phyloP scores from a whole-genome alignment of 495 filamentous ascomycete species.

The Entonaema liquescens region DNA sequence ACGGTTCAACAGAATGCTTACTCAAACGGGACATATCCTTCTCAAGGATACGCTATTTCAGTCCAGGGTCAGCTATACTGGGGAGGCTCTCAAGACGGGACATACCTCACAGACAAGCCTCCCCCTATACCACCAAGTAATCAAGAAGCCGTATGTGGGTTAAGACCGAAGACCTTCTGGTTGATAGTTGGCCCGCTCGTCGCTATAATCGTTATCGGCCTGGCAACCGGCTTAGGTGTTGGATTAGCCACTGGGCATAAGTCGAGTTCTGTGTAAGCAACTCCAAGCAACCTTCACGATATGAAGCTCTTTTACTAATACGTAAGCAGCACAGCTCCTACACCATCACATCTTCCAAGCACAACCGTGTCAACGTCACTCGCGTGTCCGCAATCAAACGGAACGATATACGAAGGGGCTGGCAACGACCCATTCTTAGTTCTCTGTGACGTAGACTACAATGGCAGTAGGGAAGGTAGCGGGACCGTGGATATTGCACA shows the following conservation, averaged over 20 bases:
- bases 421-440: slow-evolving; percentile 36
- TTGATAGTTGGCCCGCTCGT: slow-evolving; percentile 38
- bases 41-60: slow-evolving; percentile 21
- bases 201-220: slow-evolving; percentile 39
- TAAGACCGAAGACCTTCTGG: slow-evolving; percentile 39
- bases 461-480: slow-evolving; percentile 16
- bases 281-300: not conserved
- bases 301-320: not conserved
- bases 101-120: slow-evolving; percentile 3
- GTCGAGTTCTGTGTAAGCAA: slow-evolving; percentile 22
- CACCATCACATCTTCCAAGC: not conserved
- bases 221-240: slow-evolving; percentile 46
- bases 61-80: slow-evolving; percentile 9
- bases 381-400: slow-evolving; percentile 46
- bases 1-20: slow-evolving; percentile 16
- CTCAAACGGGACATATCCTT: slow-evolving; percentile 10
- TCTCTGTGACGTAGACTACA: slow-evolving; percentile 50
- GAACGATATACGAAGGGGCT: slow-evolving; percentile 42
- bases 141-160: slow-evolving; percentile 17
- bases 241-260: slow-evolving; percentile 16
- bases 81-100: slow-evolving; percentile 26
- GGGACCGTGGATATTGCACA: slow-evolving; percentile 45
- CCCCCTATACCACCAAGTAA: slow-evolving; percentile 1
- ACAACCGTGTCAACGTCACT: slow-evolving; percentile 22
- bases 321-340: slow-evolving; percentile 1